Base-by-base conservation (phyloP, 257 asterid species). In the Dorcoceras hygrometricum region DNA sequence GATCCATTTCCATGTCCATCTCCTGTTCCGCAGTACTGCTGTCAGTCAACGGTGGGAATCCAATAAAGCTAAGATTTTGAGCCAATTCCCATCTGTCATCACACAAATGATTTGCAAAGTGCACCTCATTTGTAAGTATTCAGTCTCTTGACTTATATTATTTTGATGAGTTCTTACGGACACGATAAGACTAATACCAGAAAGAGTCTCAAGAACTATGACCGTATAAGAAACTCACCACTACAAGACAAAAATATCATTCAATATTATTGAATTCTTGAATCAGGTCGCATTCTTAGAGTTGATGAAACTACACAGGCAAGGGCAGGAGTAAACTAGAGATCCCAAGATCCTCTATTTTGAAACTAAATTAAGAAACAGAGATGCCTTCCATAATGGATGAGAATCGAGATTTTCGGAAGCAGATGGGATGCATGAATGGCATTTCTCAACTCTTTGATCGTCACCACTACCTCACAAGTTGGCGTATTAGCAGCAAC, bases 341-440 rank as follows among this genome's bases (percentile, higher is more conserved):
- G 9, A 20, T 28, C 24, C 60, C 64, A 66, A 23, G 25, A 71
- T 53, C 11, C 19, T 16, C 57, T 56, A 22, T 20, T 53, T 34
- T 28, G 62, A 46, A n/a, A 27, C 24, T 25, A n/a, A 46, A 67
- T 75, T 67, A 62, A 65, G 59, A 23, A 68, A 31, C 5, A 31
- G 63, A 73, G 25, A 83, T 80, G 88, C 71, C 78, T 64, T 63
- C 77, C 22, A 61, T 73, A 46, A 68, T 69, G 34, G 79, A 83
- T 4, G 85, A 78, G 55, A 59, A 69, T 63, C 72, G 34, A 48
- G 77, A 80, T 68, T 50, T 83, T 78, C 78, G 68, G 53, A 83
- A 83, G 79, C 81, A 83, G 61, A 61, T 78, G 46, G 88, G 88
- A 26, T 83, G 88, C 77, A 83, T 83, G 88, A 80, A 78, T 78